phyloP scores from a whole-genome alignment of 2,329 filamentous ascomycete genomes.

The Aspergillus texensis region DNA sequence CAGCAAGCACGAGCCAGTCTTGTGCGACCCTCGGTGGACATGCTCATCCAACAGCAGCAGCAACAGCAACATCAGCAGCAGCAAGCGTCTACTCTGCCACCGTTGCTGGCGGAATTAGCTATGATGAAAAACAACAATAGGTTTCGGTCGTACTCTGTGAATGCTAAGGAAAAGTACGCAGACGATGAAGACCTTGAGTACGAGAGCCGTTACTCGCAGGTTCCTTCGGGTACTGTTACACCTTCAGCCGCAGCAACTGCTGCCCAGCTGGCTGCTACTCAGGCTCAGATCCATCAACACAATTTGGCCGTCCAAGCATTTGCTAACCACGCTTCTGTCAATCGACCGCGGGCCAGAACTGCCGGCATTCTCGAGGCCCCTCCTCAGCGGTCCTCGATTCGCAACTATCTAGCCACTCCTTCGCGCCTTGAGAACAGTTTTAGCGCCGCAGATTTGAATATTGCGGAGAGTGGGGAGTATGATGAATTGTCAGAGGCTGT shows the following conservation, averaged over 20 bases:
- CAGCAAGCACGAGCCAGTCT: constrained; percentile 76
- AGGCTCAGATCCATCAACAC: constrained; percentile 78
- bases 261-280: constrained; percentile 62
- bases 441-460: constrained; percentile 71
- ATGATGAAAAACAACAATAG: constrained; percentile 80
- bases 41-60: constrained; percentile 54
- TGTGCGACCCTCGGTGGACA: constrained; percentile 61
- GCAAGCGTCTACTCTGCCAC: constrained; percentile 51
- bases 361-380: constrained; percentile 87
- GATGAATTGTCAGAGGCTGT: constrained; percentile 81
- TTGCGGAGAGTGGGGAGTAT: constrained; percentile 75
- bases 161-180: constrained; percentile 96
- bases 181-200: constrained; percentile 84
- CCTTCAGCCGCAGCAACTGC: constrained; percentile 60
- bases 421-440: constrained; percentile 76
- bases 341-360: constrained; percentile 83
- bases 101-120: constrained; percentile 74
- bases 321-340: constrained; percentile 78
- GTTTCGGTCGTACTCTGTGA: constrained; percentile 96
- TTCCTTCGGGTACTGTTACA: constrained; percentile 62
- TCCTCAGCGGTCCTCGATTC: constrained; percentile 63
- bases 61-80: constrained; percentile 50
- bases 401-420: constrained; percentile 76
- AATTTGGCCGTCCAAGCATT: constrained; percentile 93
- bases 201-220: constrained; percentile 58